Evolutionary conservation across 208 protist species (phyloP), one percentile per base, ranked within the genome.

Genomic region (Zelonia costaricensis): DNA sequence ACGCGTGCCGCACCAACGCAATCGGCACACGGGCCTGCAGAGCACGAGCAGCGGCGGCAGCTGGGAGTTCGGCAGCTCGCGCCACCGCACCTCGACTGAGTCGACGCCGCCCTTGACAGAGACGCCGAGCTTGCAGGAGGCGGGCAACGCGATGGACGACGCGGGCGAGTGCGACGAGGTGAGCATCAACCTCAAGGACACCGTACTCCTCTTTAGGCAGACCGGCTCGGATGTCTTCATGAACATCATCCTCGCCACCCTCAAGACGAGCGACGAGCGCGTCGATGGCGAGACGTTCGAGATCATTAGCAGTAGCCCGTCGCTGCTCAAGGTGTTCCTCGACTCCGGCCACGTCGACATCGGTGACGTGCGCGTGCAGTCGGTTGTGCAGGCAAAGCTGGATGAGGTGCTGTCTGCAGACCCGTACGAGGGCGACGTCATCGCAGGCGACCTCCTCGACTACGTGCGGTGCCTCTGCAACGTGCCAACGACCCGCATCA

Each of bases 231-330:
- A 89, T 23, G 70, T 91, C 10, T 91, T 88, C 56, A 77, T 89
- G 67, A 86, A 90, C 62, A 91, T 95, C 43, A 92, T 95, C 43
- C 74, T 91, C 36, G 89, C 83, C n/a, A 83, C 89, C 7, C 71
- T 95, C 18, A 80, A 84, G 60, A 69, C 71, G 43, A 80, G 72
- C 28, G 74, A 76, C 13, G 69, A 81, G 52, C 47, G 57, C 4
- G 75, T 95, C 3, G 74, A 83, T 38, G 79, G 84, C 7, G 81
- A 86, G 23, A 62, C 83, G 16, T 75, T 95, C 20, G 62, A 76
- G 31, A 76, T 80, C 2, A 86, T 84, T 4, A 72, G 61, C 36
- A 79, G 76, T 2, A 82, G 74, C 61, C 76, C 75, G 3, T 61
- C 76, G 6, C 71, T 95, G 22, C 82, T 92, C 25, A 76, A 82